These are phyloP conservation scores for Choiromyces venosus DNA, from an alignment of 495 filamentous ascomycete species.

Conservation along the genomic window DNA sequence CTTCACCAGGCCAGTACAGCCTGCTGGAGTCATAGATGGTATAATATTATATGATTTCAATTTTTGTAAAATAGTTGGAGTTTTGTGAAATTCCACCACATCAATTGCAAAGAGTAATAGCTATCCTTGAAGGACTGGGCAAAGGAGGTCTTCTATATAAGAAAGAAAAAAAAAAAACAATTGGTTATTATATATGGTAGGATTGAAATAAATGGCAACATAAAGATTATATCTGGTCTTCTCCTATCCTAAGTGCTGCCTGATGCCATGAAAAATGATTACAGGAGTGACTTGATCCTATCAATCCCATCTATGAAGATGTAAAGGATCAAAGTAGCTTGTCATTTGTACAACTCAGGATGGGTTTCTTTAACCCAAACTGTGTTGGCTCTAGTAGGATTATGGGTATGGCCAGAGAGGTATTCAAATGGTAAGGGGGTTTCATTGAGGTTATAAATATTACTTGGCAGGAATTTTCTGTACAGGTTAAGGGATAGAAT, in stretches of 20 bases:
- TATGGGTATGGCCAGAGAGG: not conserved
- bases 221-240: not conserved
- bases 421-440: conserved; percentile 11
- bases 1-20: too few species aligned
- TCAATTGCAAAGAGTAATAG: too few species aligned
- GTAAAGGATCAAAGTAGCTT: conserved; percentile 2
- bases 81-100: too few species aligned
- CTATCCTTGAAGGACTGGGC: too few species aligned
- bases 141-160: too few species aligned
- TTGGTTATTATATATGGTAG: not conserved
- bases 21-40: too few species aligned
- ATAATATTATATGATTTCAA: too few species aligned
- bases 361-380: not conserved
- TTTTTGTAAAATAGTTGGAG: too few species aligned
- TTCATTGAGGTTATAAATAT: conserved; percentile 6
- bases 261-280: not conserved
- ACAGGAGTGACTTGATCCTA: not conserved
- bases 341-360: conserved; percentile 4
- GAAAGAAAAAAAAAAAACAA: not conserved
- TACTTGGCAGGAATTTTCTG: not conserved
- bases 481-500: not conserved
- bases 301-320: conserved; percentile 10
- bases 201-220: not conserved
- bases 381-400: not conserved
- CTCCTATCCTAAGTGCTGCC: not conserved